phyloP scores from a whole-genome alignment of 768 basidiomycete species.

The Glaciozyma antarctica region DNA sequence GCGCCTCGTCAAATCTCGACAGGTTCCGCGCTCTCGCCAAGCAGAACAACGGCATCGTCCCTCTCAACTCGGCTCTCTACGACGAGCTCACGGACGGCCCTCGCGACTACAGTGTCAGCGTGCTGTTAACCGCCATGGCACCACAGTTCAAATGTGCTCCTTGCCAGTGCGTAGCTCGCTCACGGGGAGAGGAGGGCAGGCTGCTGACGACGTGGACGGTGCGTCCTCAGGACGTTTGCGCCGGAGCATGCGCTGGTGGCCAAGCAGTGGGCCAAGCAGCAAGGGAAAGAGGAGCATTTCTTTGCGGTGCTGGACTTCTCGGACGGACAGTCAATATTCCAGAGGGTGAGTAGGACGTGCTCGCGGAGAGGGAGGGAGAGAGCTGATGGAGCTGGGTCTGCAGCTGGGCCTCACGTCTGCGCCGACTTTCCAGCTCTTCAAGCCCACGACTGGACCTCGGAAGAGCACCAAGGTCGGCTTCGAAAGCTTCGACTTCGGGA shows the following conservation, averaged over 20 bases:
- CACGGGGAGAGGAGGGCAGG: not conserved
- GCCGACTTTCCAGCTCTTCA: slow-evolving; percentile 49
- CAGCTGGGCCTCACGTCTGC: slow-evolving; percentile 77
- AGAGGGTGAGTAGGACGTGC: slow-evolving; percentile 49
- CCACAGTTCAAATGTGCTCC: slow-evolving; percentile 73
- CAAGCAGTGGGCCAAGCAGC: slow-evolving; percentile 43
- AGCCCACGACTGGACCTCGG: slow-evolving; percentile 20
- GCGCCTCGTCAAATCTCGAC: slow-evolving; percentile 35
- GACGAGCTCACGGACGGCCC: slow-evolving; percentile 61
- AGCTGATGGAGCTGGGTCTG: not conserved
- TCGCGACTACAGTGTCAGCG: slow-evolving; percentile 75
- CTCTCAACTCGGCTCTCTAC: slow-evolving; percentile 63
- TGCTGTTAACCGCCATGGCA: slow-evolving; percentile 82
- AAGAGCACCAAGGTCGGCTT: slow-evolving; percentile 1
- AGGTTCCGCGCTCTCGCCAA: slow-evolving; percentile 61
- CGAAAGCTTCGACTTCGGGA: slow-evolving; percentile 31
- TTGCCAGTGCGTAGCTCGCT: slow-evolving; percentile 62
- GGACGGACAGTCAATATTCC: slow-evolving; percentile 63
- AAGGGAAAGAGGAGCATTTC: slow-evolving; percentile 67
- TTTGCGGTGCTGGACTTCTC: slow-evolving; percentile 88
- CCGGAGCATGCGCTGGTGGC: slow-evolving; percentile 36
- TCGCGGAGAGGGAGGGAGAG: not conserved
- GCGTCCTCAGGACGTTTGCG: slow-evolving; percentile 21
- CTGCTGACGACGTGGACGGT: not conserved
- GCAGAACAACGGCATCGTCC: slow-evolving; percentile 67